These are phyloP conservation scores for Candida broadrunensis DNA, from an alignment of 805 yeast species.

Conservation along the genomic window DNA sequence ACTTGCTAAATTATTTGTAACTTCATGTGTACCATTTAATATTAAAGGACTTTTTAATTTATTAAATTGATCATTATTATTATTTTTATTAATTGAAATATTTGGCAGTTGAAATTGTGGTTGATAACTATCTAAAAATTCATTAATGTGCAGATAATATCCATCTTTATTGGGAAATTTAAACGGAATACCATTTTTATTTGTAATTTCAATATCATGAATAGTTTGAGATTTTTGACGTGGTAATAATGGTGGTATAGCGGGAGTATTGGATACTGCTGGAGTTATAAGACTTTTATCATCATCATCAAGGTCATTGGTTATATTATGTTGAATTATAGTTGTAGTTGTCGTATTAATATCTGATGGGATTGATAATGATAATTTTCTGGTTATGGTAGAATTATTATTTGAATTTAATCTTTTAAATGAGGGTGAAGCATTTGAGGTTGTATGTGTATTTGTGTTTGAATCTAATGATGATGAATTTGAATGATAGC, in stretches of 20 bases:
- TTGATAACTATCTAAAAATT: neutral
- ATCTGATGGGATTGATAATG: slow-evolving; percentile 2
- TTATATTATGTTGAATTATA: slow-evolving; percentile 8
- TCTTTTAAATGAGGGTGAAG: neutral
- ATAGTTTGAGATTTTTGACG: neutral
- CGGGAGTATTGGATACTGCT: slow-evolving; percentile 16
- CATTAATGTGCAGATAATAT: neutral
- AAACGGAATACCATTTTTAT: slow-evolving; percentile 3
- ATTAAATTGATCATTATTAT: neutral
- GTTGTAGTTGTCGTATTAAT: slow-evolving; percentile 3
- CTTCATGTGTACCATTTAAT: neutral
- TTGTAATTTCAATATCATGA: slow-evolving; percentile 1
- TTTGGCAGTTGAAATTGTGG: neutral
- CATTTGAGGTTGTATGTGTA: slow-evolving; percentile 1
- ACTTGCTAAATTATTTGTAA: neutral
- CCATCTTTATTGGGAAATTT: neutral
- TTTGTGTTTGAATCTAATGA: slow-evolving; percentile 2
- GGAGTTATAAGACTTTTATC: slow-evolving; percentile 14
- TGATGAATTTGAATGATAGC: slow-evolving; percentile 1
- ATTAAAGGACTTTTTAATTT: slow-evolving; percentile 6
- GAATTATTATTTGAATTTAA: neutral
- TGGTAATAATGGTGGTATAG: slow-evolving; percentile 12
- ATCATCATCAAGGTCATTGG: slow-evolving; percentile 14
- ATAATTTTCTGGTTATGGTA: neutral
- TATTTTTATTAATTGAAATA: neutral